phyloP scores from a whole-genome alignment of 1,284 basidiomycete species.

The Gomphus sp. region DNA sequence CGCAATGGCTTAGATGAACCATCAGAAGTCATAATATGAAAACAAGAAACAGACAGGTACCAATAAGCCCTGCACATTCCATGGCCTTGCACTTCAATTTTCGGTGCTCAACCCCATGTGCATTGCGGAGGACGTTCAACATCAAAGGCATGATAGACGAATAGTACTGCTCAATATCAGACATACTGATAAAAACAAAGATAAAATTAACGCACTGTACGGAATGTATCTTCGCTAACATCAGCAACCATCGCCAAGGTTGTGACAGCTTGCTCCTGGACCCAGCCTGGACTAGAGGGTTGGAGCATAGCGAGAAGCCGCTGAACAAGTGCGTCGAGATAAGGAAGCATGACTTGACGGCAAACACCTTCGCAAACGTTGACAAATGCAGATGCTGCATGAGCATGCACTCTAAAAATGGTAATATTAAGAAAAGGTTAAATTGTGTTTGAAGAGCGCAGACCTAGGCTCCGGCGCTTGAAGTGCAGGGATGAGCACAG shows the following conservation, averaged over 20 bases:
- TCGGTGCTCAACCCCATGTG: slow-evolving; percentile 53
- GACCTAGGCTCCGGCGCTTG: slow-evolving; percentile 71
- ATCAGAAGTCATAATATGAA: not conserved
- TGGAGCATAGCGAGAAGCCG: slow-evolving; percentile 55
- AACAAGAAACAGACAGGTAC: slow-evolving; percentile 23
- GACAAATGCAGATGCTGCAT: slow-evolving; percentile 79
- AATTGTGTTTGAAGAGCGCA: slow-evolving; percentile 13
- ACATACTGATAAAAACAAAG: slow-evolving; percentile 4
- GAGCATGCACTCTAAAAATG: slow-evolving; percentile 65
- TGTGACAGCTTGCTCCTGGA: slow-evolving; percentile 79
- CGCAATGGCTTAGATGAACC: slow-evolving; percentile 51
- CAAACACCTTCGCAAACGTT: slow-evolving; percentile 83
- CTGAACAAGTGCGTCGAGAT: slow-evolving; percentile 70
- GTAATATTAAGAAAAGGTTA: not conserved
- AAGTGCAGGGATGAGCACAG: slow-evolving; percentile 61
- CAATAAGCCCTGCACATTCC: slow-evolving; percentile 84
- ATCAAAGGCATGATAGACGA: slow-evolving; percentile 67
- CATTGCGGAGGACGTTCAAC: slow-evolving; percentile 60
- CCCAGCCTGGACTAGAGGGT: slow-evolving; percentile 44
- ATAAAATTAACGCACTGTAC: slow-evolving; percentile 34
- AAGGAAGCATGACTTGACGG: slow-evolving; percentile 59
- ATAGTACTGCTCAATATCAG: slow-evolving; percentile 44
- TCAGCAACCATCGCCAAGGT: slow-evolving; percentile 80
- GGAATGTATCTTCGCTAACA: slow-evolving; percentile 65
- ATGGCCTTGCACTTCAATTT: slow-evolving; percentile 72